Conservation (phyloP, 2,329 filamentous ascomycete genomes). For the Fusarium haematococcum region DNA sequence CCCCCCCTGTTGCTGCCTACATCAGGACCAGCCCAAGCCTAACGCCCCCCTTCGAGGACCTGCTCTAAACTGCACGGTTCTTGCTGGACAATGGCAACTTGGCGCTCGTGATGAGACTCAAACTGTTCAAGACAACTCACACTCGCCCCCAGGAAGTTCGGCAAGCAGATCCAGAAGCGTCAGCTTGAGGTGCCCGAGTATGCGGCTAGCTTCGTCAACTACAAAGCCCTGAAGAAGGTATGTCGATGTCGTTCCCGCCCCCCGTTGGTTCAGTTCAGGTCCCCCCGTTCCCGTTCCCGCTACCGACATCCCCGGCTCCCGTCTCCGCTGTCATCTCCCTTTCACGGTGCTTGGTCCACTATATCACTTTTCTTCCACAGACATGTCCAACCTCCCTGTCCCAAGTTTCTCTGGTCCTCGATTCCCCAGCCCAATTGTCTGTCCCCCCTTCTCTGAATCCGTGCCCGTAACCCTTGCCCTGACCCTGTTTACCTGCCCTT, state of each 20-base stretch:
- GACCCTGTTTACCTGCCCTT: constrained; percentile 15
- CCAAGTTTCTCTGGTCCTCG: constrained; percentile 8
- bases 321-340: constrained; percentile 43
- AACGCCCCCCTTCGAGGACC: constrained; percentile 9
- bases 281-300: constrained; percentile 32
- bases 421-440: constrained; percentile 9
- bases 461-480: constrained; percentile 6
- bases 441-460: constrained; percentile 9
- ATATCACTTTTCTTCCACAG: constrained; percentile 19
- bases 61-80: constrained; percentile 1
- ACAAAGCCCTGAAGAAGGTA: constrained; percentile 99
- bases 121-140: constrained; percentile 25
- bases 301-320: constrained; percentile 29
- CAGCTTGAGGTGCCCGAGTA: constrained; percentile 99
- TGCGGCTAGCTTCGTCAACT: constrained; percentile 98
- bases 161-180: constrained; percentile 98
- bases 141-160: constrained; percentile 85
- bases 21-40: constrained; percentile 2
- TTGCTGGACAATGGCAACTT: constrained; percentile 6
- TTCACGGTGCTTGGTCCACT: constrained; percentile 31
- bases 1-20: constrained; percentile 18
- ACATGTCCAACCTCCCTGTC: constrained; percentile 12
- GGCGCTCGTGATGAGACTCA: neutral
- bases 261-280: constrained; percentile 16
- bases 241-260: constrained; percentile 38